Percentiles rank a stretch among this genome's conserved stretches.
These are phyloP conservation scores for Astragalus membranaceus DNA, from an alignment of 306 rosid genomes.

Conservation along the genomic window DNA sequence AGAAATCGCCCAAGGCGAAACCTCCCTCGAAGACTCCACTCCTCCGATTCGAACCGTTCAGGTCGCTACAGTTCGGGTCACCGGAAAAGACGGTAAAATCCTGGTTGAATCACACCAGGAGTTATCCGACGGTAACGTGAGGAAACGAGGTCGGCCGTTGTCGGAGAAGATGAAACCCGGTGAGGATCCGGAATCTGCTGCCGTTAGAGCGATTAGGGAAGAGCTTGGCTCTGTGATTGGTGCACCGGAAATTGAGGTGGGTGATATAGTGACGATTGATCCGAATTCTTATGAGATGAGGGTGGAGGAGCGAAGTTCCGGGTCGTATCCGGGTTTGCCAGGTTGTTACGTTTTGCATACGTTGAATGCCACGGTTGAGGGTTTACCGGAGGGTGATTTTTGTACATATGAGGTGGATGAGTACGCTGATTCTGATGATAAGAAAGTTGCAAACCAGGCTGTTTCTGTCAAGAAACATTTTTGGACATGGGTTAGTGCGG, in stretches of 20 bases:
- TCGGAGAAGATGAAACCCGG: slow-evolving; percentile 95
- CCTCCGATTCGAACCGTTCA: slow-evolving; percentile 91
- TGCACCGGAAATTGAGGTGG: neutral
- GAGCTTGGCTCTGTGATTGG: slow-evolving; percentile 70
- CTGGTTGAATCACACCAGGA: slow-evolving; percentile 74
- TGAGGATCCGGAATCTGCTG: slow-evolving; percentile 75
- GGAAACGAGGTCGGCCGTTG: slow-evolving; percentile 65
- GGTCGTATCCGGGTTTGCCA: slow-evolving; percentile 87
- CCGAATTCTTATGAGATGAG: slow-evolving; percentile 64
- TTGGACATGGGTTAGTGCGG: slow-evolving; percentile 87
- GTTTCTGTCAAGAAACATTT: slow-evolving; percentile 84
- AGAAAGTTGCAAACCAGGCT: slow-evolving; percentile 42
- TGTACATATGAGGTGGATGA: slow-evolving; percentile 72
- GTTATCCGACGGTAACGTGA: slow-evolving; percentile 58
- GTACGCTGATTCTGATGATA: slow-evolving; percentile 33
- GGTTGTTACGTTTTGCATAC: slow-evolving; percentile 79
- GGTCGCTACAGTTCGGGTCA: slow-evolving; percentile 54
- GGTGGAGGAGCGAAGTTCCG: slow-evolving; percentile 78
- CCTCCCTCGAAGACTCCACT: slow-evolving; percentile 58
- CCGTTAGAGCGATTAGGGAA: slow-evolving; percentile 60
- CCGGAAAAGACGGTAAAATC: slow-evolving; percentile 29
- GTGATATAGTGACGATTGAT: slow-evolving; percentile 43
- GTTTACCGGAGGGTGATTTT: slow-evolving; percentile 78
- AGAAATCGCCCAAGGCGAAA: slow-evolving; percentile 80
- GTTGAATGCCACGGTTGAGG: slow-evolving; percentile 57